Evolutionary conservation across 2,329 filamentous ascomycete genomes (phyloP).

Genomic region (Calonectria leucothoes): DNA sequence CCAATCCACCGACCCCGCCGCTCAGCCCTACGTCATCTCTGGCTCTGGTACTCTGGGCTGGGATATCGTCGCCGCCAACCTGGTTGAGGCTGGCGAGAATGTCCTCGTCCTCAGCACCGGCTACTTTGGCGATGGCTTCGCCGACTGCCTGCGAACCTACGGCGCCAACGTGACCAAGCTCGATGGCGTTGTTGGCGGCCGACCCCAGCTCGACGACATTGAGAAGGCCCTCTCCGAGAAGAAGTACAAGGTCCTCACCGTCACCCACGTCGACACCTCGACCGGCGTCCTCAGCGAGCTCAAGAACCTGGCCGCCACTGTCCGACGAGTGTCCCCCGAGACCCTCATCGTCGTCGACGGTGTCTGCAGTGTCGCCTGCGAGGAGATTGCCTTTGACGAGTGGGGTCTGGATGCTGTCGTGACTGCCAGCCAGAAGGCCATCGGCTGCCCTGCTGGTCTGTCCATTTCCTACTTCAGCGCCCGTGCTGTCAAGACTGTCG

Average conservation of each 20-base stretch:
- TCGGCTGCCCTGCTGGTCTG: slow-evolving; percentile 93
- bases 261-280: slow-evolving; percentile 97
- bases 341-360: slow-evolving; percentile 94
- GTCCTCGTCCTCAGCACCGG: slow-evolving; percentile 94
- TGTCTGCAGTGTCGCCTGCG: slow-evolving; percentile 95
- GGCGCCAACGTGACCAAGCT: slow-evolving; percentile 91
- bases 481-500: slow-evolving; percentile 83
- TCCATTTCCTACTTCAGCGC: slow-evolving; percentile 95
- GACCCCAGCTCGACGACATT: slow-evolving; percentile 87
- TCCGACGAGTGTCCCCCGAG: slow-evolving; percentile 88
- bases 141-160: slow-evolving; percentile 91
- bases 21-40: slow-evolving; percentile 93
- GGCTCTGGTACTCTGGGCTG: slow-evolving; percentile 96
- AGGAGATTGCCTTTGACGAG: slow-evolving; percentile 95
- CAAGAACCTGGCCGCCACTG: slow-evolving; percentile 83
- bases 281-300: slow-evolving; percentile 96
- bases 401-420: slow-evolving; percentile 95
- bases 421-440: slow-evolving; percentile 96
- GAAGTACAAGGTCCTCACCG: slow-evolving; percentile 92
- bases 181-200: slow-evolving; percentile 87
- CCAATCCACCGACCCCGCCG: slow-evolving; percentile 83
- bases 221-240: slow-evolving; percentile 90
- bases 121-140: slow-evolving; percentile 97
- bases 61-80: slow-evolving; percentile 95
- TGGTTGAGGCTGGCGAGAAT: slow-evolving; percentile 89